phyloP scores from a whole-genome alignment of 768 basidiomycete species.

The Xerocomellus intermedius region DNA sequence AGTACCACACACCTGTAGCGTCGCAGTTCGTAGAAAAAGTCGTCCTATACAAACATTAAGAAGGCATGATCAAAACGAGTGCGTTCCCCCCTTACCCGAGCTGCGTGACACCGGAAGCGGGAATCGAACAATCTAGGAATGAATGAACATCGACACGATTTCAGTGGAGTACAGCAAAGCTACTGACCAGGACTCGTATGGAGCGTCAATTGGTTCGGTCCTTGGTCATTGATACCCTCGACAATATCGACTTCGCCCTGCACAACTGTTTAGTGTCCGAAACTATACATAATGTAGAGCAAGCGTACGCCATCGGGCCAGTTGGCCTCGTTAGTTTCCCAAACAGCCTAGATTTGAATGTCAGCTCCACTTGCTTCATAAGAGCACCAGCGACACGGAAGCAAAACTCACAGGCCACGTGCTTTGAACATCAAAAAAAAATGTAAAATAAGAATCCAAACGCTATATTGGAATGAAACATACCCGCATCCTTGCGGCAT shows the following conservation, averaged over 20 bases:
- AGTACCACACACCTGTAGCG: slow-evolving; percentile 12
- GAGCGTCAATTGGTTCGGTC: slow-evolving; percentile 50
- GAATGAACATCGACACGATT: background rate
- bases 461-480: slow-evolving; percentile 1
- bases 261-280: background rate
- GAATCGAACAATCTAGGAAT: slow-evolving; percentile 29
- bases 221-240: slow-evolving; percentile 50
- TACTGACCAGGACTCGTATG: slow-evolving; percentile 51
- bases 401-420: slow-evolving; percentile 36
- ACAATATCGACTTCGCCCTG: slow-evolving; percentile 34
- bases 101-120: slow-evolving; percentile 18
- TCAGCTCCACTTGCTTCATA: slow-evolving; percentile 10
- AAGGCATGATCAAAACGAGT: background rate
- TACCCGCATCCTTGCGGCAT: slow-evolving; percentile 39
- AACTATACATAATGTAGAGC: background rate
- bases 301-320: slow-evolving; percentile 28
- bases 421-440: slow-evolving; percentile 13
- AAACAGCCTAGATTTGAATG: slow-evolving; percentile 24
- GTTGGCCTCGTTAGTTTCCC: slow-evolving; percentile 24
- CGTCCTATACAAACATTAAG: slow-evolving; percentile 13
- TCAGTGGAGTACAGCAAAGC: background rate
- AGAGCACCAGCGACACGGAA: background rate
- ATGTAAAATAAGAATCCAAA: background rate
- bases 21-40: slow-evolving; percentile 25
- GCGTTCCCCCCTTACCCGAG: slow-evolving; percentile 21